These are phyloP conservation scores for Epipyxis sp. DNA, from an alignment of 108 stramenopile genomes.

Conservation along the genomic window DNA sequence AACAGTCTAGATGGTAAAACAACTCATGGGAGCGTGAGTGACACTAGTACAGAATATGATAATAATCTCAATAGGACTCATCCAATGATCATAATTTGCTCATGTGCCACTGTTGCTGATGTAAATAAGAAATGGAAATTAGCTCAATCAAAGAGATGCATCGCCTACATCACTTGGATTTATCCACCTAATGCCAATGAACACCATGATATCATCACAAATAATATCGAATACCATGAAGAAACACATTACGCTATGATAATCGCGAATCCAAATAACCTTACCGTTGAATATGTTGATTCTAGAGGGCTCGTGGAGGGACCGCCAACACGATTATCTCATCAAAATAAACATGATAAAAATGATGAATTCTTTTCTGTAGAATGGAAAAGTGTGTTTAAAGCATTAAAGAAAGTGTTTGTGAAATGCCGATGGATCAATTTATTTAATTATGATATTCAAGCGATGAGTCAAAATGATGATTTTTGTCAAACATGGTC, in stretches of 20 bases:
- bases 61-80: not conserved
- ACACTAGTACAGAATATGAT: not conserved
- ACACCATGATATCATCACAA: too few species aligned
- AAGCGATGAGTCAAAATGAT: not conserved
- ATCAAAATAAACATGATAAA: too few species aligned
- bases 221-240: too few species aligned
- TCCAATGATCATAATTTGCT: too few species aligned
- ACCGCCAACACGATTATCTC: too few species aligned
- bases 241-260: not conserved
- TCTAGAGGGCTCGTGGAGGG: not conserved
- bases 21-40: not conserved
- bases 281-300: not conserved
- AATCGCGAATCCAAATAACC: not conserved
- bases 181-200: too few species aligned
- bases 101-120: too few species aligned
- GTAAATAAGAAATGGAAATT: too few species aligned
- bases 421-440: not conserved
- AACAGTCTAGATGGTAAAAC: not conserved
- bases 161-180: too few species aligned
- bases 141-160: too few species aligned
- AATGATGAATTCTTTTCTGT: not conserved
- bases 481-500: conserved; percentile 5
- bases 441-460: not conserved
- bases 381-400: not conserved
- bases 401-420: not conserved